Evolutionary conservation across 73 alveolate species (phyloP).

Genomic region (Paramecium bursaria): DNA sequence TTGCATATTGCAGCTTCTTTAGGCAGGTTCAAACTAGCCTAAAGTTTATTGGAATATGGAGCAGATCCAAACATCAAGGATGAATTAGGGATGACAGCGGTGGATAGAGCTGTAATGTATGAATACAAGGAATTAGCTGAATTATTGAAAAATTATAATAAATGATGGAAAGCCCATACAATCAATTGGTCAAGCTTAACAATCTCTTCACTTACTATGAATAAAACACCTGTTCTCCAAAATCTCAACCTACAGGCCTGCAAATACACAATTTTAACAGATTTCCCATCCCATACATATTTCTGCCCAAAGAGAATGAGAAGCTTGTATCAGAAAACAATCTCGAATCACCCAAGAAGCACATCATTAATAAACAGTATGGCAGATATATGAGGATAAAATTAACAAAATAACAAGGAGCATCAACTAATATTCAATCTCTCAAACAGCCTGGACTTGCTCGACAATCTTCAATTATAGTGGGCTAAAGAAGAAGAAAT

Average conservation of each 20-base stretch:
- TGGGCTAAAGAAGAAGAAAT: too few species aligned
- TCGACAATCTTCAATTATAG: too few species aligned
- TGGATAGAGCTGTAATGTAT: slow-evolving; percentile 11
- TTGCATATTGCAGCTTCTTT: slow-evolving; percentile 50
- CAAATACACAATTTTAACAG: background rate
- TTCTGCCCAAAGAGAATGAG: background rate
- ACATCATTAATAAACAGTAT: too few species aligned
- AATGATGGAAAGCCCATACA: slow-evolving; percentile 36
- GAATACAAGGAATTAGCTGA: background rate
- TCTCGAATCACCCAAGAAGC: too few species aligned
- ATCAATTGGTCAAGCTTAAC: background rate
- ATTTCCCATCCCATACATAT: slow-evolving; percentile 40
- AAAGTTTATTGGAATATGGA: background rate
- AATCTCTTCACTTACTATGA: slow-evolving; percentile 22
- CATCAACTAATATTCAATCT: too few species aligned
- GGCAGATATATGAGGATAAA: too few species aligned
- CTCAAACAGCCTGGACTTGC: too few species aligned
- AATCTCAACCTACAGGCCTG: slow-evolving; percentile 3
- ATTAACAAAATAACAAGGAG: too few species aligned
- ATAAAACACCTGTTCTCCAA: background rate
- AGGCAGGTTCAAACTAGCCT: slow-evolving; percentile 21
- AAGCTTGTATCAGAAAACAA: too few species aligned
- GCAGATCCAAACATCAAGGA: background rate
- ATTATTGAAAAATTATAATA: slow-evolving; percentile 35
- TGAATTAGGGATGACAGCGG: slow-evolving; percentile 17